Evolutionary conservation across 176 grass and related monocot species (phyloP).

Genomic region (Tillandsia fasciculata): DNA sequence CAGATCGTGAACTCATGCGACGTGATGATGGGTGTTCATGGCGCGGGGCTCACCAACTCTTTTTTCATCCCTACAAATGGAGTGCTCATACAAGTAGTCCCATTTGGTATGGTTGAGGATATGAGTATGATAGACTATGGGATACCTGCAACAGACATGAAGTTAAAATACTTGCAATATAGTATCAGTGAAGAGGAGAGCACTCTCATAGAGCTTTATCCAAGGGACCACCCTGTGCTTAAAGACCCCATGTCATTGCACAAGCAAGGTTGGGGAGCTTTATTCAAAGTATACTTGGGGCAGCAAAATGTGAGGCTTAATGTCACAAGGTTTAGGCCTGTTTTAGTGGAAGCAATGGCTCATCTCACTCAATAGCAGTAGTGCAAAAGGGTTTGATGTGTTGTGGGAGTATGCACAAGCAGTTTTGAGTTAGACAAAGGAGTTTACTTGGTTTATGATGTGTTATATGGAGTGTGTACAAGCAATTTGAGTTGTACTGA

Average conservation of each 20-base stretch:
- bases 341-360: conserved; percentile 30
- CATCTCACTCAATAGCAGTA: background rate
- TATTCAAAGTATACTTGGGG: conserved; percentile 36
- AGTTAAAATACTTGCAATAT: too few relatives aligned
- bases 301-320: conserved; percentile 61
- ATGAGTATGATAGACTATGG: conserved; percentile 38
- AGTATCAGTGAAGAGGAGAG: too few relatives aligned
- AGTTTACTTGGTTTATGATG: too few relatives aligned
- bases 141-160: conserved; percentile 3
- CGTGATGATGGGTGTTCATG: conserved; percentile 66
- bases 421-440: too few relatives aligned
- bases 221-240: conserved; percentile 43
- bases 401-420: background rate
- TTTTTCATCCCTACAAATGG: conserved; percentile 63
- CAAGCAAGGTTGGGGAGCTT: conserved; percentile 41
- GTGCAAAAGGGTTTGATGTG: background rate
- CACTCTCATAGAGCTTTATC: background rate
- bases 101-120: conserved; percentile 43
- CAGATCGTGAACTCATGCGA: conserved; percentile 56
- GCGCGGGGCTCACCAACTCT: conserved; percentile 58
- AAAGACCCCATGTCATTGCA: conserved; percentile 37
- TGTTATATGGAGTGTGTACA: too few relatives aligned
- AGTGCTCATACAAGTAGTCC: conserved; percentile 57
- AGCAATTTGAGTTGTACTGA: too few relatives aligned
- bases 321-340: conserved; percentile 28